Evolutionary conservation across 306 rosid genomes (phyloP).

Genomic region (Vigna nakashimae): DNA sequence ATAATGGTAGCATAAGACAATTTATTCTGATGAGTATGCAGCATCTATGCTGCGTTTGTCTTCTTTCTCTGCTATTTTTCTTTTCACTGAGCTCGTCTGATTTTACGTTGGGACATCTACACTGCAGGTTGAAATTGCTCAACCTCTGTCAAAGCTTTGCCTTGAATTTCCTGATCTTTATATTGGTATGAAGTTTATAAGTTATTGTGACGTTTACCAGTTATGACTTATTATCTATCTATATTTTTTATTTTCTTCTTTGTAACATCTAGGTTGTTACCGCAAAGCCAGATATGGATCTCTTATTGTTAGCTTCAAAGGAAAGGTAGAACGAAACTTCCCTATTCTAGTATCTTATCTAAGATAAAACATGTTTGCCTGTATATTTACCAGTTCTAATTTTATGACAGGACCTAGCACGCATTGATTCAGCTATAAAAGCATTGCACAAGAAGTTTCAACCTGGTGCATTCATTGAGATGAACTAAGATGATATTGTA

Average conservation of each 20-base stretch:
- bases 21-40: conserved; percentile 4
- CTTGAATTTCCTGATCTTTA: conserved; percentile 87
- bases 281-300: conserved; percentile 71
- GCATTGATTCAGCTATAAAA: conserved; percentile 63
- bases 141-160: conserved; percentile 74
- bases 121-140: conserved; percentile 85
- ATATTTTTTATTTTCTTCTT: conserved; percentile 36
- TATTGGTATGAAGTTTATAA: conserved; percentile 66
- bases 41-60: conserved; percentile 1
- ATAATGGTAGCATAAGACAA: conserved; percentile 7
- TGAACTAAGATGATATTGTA: conserved; percentile 46
- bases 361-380: neutral
- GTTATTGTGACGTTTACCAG: conserved; percentile 25
- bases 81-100: conserved; percentile 7
- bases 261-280: conserved; percentile 70
- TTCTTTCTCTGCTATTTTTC: conserved; percentile 13
- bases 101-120: conserved; percentile 32
- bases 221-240: conserved; percentile 28
- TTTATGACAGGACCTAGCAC: conserved; percentile 66
- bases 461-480: conserved; percentile 62
- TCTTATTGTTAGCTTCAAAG: conserved; percentile 61
- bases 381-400: conserved; percentile 13
- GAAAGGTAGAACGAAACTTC: conserved; percentile 65
- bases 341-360: conserved; percentile 7
- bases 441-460: conserved; percentile 68